These are phyloP conservation scores for Microdochium nivale DNA, from an alignment of 2,329 filamentous ascomycete genomes.

Conservation along the genomic window DNA sequence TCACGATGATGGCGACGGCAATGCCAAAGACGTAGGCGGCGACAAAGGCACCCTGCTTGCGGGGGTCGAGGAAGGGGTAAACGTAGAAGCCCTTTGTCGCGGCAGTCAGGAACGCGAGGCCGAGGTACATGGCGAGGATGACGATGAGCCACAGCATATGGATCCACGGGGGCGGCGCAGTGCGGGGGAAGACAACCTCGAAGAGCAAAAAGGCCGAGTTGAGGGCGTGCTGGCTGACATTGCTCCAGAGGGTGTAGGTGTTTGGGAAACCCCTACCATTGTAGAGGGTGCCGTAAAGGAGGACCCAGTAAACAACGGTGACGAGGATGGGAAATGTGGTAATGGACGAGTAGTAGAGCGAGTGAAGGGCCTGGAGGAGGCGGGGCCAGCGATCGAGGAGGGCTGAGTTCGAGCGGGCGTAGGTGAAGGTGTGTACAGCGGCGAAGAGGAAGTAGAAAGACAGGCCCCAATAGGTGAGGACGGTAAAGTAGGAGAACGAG, in stretches of 20 bases:
- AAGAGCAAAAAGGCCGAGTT: conserved; percentile 69
- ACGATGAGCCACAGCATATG: conserved; percentile 61
- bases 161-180: conserved; percentile 46
- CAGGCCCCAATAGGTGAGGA: conserved; percentile 74
- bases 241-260: conserved; percentile 50
- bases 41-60: conserved; percentile 41
- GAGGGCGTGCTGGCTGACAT: conserved; percentile 65
- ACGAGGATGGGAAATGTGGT: conserved; percentile 60
- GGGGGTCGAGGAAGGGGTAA: conserved; percentile 68
- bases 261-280: conserved; percentile 50
- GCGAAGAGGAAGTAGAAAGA: conserved; percentile 69
- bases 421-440: conserved; percentile 60
- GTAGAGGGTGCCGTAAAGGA: conserved; percentile 58
- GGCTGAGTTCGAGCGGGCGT: conserved; percentile 43
- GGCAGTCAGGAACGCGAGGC: conserved; percentile 64
- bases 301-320: conserved; percentile 61
- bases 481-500: conserved; percentile 76
- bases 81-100: conserved; percentile 65
- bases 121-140: conserved; percentile 65
- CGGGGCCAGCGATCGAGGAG: conserved; percentile 53
- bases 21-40: conserved; percentile 53
- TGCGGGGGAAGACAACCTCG: conserved; percentile 63
- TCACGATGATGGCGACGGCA: conserved; percentile 28
- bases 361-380: conserved; percentile 55
- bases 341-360: conserved; percentile 54